phyloP scores from a whole-genome alignment of 1,284 basidiomycete genomes.

The Puccinia novopanici region DNA sequence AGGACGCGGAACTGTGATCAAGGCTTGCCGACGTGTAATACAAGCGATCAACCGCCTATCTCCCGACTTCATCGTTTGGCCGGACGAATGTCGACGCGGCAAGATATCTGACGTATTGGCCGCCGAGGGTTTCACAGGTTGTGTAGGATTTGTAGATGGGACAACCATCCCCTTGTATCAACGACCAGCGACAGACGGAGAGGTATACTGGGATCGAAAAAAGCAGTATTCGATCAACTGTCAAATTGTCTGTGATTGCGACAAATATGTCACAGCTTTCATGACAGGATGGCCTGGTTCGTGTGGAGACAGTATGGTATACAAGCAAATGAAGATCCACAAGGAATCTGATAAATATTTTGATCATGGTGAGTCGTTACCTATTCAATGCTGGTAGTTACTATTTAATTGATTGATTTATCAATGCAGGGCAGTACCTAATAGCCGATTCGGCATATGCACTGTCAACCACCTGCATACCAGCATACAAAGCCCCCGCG shows the following conservation, averaged over 20 bases:
- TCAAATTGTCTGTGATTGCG: constrained; percentile 33
- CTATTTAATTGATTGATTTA: neutral
- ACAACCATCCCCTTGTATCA: neutral
- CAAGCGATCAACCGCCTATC: neutral
- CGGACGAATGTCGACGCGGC: neutral
- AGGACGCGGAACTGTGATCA: constrained; percentile 16
- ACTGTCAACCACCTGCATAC: neutral
- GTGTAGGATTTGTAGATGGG: too few relatives aligned
- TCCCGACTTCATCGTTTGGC: constrained; percentile 9
- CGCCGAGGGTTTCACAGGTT: constrained; percentile 21
- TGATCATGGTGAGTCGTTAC: neutral
- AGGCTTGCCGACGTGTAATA: neutral
- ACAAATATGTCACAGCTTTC: constrained; percentile 23
- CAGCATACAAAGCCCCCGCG: constrained; percentile 7
- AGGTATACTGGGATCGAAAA: neutral
- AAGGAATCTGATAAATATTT: neutral
- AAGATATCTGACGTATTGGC: constrained; percentile 2
- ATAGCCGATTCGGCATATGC: constrained; percentile 17
- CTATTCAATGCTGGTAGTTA: neutral
- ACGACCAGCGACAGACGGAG: neutral
- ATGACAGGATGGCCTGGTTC: constrained; percentile 13
- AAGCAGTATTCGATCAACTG: too few relatives aligned
- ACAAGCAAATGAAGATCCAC: neutral
- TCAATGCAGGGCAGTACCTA: neutral
- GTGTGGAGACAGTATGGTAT: neutral